Conservation (phyloP, 2,329 filamentous ascomycete species). For the Colletotrichum musae region DNA sequence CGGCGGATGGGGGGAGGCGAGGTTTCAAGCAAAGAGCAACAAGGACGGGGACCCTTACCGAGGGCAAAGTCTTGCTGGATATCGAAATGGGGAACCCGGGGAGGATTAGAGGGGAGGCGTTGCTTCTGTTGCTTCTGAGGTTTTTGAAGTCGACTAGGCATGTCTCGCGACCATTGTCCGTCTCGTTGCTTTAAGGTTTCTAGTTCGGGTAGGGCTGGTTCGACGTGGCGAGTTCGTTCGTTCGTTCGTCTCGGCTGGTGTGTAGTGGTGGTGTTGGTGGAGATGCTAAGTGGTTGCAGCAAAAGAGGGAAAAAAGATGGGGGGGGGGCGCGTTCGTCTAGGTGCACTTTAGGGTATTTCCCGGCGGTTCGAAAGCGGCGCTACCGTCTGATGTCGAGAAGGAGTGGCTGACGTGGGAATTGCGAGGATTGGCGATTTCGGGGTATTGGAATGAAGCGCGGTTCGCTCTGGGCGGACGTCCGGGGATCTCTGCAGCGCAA, state of each 20-base stretch:
- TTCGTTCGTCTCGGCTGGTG: conserved; percentile 13
- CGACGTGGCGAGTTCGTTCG: conserved; percentile 14
- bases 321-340: conserved; percentile 30
- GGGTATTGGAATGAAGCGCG: conserved; percentile 15
- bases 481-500: conserved; percentile 21
- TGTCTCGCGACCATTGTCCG: conserved; percentile 44
- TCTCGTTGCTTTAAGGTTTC: conserved; percentile 4
- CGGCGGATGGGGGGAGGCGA: conserved; percentile 9
- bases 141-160: conserved; percentile 50
- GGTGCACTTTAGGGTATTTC: conserved; percentile 9
- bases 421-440: conserved; percentile 7
- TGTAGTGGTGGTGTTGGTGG: conserved; percentile 15
- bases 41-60: conserved; percentile 40
- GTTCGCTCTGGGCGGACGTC: conserved; percentile 17
- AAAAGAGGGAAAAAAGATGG: conserved; percentile 20
- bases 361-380: conserved; percentile 31
- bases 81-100: conserved; percentile 47
- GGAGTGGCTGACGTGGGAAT: conserved; percentile 29
- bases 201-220: conserved; percentile 20
- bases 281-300: conserved; percentile 17
- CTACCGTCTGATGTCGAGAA: conserved; percentile 27
- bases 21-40: conserved; percentile 28
- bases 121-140: conserved; percentile 49
- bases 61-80: conserved; percentile 51
- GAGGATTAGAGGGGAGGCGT: conserved; percentile 27